Evolutionary conservation across 2,329 filamentous ascomycete species (phyloP).

Genomic region (Aureobasidium sp.): DNA sequence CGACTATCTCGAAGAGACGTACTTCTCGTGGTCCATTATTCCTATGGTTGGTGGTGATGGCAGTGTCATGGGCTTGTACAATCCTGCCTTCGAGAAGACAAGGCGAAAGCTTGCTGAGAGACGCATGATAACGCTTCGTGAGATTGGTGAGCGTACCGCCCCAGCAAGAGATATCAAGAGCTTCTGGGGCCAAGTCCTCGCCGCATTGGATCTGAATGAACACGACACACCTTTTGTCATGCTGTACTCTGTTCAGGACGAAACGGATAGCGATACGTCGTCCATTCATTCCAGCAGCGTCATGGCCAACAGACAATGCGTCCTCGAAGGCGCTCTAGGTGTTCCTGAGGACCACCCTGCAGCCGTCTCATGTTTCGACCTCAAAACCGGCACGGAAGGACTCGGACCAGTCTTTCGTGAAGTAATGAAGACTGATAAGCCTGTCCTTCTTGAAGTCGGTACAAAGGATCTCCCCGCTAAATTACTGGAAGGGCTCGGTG

Average conservation of each 20-base stretch:
- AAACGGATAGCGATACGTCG: conserved; percentile 61
- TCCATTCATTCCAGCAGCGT: conserved; percentile 60
- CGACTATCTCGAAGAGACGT: conserved; percentile 67
- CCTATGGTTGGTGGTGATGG: conserved; percentile 68
- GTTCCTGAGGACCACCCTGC: conserved; percentile 56
- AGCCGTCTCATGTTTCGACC: conserved; percentile 55
- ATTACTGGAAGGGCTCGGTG: conserved; percentile 59
- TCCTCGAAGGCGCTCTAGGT: conserved; percentile 65
- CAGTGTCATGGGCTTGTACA: conserved; percentile 58
- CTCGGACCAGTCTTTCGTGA: conserved; percentile 71
- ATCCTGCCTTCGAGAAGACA: conserved; percentile 75
- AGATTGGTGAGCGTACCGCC: conserved; percentile 68
- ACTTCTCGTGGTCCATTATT: conserved; percentile 76
- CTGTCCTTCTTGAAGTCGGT: conserved; percentile 58
- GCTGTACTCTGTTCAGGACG: conserved; percentile 67
- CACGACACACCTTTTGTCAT: conserved; percentile 68
- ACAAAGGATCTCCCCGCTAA: conserved; percentile 56
- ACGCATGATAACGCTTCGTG: conserved; percentile 68
- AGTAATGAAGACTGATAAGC: conserved; percentile 59
- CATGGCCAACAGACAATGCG: conserved; percentile 50
- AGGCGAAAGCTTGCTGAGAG: conserved; percentile 68
- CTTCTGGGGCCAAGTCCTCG: conserved; percentile 65
- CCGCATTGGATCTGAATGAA: conserved; percentile 65
- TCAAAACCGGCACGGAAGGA: conserved; percentile 60
- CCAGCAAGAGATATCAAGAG: conserved; percentile 61